A percentile compares a stretch with the other conserved stretches of the same genome.
phyloP scores from a whole-genome alignment of 1,139 yeast species.

The Zygosaccharomyces sapae region DNA sequence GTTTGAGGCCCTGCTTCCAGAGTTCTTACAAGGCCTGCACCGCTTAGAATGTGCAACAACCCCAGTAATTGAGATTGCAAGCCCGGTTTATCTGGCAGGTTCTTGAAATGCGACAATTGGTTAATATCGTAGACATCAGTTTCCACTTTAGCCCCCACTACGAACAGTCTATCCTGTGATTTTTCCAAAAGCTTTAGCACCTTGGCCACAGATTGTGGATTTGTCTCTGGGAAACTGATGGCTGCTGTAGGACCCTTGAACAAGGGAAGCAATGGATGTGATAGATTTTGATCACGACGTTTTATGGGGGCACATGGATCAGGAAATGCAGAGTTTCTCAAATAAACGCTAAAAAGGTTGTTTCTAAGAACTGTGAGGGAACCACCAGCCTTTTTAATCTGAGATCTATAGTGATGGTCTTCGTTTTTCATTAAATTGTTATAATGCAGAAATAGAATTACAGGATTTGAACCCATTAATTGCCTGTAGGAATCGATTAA shows the following conservation, averaged over 20 bases:
- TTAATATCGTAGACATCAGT: conserved; percentile 50
- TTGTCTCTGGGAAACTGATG: conserved; percentile 62
- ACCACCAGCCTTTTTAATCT: conserved; percentile 61
- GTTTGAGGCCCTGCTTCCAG: conserved; percentile 62
- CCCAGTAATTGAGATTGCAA: conserved; percentile 82
- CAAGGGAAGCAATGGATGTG: conserved; percentile 66
- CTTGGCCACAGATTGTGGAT: conserved; percentile 63
- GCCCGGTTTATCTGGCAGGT: conserved; percentile 64
- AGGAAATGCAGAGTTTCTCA: conserved; percentile 59
- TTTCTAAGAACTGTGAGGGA: conserved; percentile 63
- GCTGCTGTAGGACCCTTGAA: conserved; percentile 84
- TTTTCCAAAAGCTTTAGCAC: conserved; percentile 57
- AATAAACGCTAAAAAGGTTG: conserved; percentile 66
- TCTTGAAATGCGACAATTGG: conserved; percentile 61
- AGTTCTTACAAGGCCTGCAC: conserved; percentile 83
- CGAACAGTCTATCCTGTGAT: conserved; percentile 67
- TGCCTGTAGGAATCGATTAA: conserved; percentile 74
- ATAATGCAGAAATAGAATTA: conserved; percentile 76
- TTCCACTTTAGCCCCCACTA: conserved; percentile 83
- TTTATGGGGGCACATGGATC: conserved; percentile 71
- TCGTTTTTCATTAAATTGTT: conserved; percentile 73
- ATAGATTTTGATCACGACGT: conserved; percentile 41
- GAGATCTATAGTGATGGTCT: conserved; percentile 57
- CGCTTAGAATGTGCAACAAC: conserved; percentile 76
- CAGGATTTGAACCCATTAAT: conserved; percentile 61